These are phyloP conservation scores for Microdochium trichocladiopsis DNA, from an alignment of 2,329 filamentous ascomycete genomes.

Conservation along the genomic window DNA sequence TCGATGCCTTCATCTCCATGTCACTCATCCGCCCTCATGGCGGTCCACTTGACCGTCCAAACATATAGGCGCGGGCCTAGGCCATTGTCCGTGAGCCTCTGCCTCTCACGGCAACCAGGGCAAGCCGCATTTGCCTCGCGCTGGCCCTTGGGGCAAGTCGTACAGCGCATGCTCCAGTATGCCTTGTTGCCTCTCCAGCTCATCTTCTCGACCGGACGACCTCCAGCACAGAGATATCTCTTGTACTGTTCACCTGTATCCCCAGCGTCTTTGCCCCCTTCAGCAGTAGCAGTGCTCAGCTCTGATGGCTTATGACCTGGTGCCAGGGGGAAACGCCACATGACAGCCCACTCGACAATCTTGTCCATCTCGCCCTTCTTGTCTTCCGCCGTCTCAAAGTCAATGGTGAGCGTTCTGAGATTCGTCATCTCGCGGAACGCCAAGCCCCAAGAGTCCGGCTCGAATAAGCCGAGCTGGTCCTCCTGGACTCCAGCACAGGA, in stretches of 20 bases:
- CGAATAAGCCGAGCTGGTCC: constrained; percentile 2
- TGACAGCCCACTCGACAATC: constrained; percentile 12
- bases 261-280: background rate
- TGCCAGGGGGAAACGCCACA: constrained; percentile 13
- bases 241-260: background rate
- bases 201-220: constrained; percentile 8
- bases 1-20: too few species aligned
- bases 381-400: constrained; percentile 8
- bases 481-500: too few species aligned
- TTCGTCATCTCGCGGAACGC: constrained; percentile 10
- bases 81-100: constrained; percentile 3
- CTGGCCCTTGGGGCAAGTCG: background rate
- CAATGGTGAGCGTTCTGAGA: constrained; percentile 11
- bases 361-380: background rate
- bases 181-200: constrained; percentile 9
- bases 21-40: background rate
- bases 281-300: background rate
- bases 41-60: background rate
- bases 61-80: background rate
- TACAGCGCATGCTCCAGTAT: constrained; percentile 6
- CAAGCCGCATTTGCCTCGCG: constrained; percentile 2
- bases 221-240: constrained; percentile 8
- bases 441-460: constrained; percentile 8
- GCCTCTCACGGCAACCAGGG: constrained; percentile 1
- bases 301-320: background rate